Base-by-base conservation (phyloP, 108 stramenopile species). In the Fragilariopsis cylindrus region DNA sequence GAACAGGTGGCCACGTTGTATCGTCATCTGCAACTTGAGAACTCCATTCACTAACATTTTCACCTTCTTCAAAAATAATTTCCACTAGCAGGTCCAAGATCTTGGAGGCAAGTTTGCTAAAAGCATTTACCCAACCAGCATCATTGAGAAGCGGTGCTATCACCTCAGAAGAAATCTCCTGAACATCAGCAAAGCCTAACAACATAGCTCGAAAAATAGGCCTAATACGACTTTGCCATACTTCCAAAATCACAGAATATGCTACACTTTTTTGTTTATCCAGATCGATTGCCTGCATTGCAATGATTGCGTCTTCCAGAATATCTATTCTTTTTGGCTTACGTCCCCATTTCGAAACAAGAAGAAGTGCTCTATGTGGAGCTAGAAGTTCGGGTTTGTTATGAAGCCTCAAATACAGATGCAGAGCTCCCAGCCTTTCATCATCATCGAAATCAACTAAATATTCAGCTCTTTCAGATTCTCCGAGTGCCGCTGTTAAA, bases 161-260 rank as follows among this genome's bases (percentile, higher is more conserved):
- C 12, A 68, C 77, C 18, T 83, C 87, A 50, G 81, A 69, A 11
- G 75, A 72, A 11, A 87, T 63, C 57, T 92, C 93, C 49, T 84
- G 88, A n/a, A 83, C 86, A 63, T 90, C 89, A 47, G 78, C 76
- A 62, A 89, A 89, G 7, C 93, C 93, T 76, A 94, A 90, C 56
- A 94, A 72, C 9, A 88, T 71, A 1, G 85, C 89, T 60, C 90
- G 84, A 44, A 77, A 89, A 13, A 92, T 75, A 16, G 90, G 88
- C 45, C 89, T 76, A 54, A 92, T 78, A 3, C 66, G 70, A 54
- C 69, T 75, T 71, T 90, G 86, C 84, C 90, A 94, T n/a, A 94
- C 65, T 70, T 90, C 89, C 30, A 91, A 64, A 18, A 81, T 48
- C 7, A 86, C 76, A 40, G 79, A 82, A 21, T 56, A 76, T 4